A percentile compares a stretch with the other conserved stretches of the same genome.
These are phyloP conservation scores for Solanum chmielewskii DNA, from an alignment of 257 asterid genomes.

Conservation along the genomic window DNA sequence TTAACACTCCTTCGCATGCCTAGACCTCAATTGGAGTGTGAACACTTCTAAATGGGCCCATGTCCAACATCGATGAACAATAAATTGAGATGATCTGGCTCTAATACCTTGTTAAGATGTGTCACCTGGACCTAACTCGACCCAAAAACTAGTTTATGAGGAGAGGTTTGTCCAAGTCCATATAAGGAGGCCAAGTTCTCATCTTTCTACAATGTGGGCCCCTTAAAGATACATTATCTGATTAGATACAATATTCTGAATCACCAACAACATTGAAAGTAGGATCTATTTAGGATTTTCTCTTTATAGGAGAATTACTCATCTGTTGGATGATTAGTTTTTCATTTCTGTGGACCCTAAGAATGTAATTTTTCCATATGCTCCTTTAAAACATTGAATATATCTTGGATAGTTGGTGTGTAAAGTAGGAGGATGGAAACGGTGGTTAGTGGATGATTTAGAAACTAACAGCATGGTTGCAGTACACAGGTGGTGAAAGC, in stretches of 20 bases:
- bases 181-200: no score
- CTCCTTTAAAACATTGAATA: background rate
- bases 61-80: no score
- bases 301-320: background rate
- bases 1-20: no score
- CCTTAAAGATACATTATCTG: background rate
- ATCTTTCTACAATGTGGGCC: no score
- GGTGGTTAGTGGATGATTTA: background rate
- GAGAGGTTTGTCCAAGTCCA: no score
- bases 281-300: background rate
- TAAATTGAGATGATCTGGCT: no score
- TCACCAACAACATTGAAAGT: background rate
- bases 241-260: background rate
- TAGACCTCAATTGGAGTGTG: no score
- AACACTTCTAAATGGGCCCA: no score
- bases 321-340: background rate
- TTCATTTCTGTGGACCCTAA: background rate
- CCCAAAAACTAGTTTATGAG: no score
- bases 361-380: background rate
- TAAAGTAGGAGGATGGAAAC: background rate
- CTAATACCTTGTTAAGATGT: no score
- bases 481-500: background rate
- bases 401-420: background rate
- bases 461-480: background rate
- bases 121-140: no score